These are phyloP conservation scores for Elaeis oleifera DNA, from an alignment of 202 grass and related monocot genomes.

Conservation along the genomic window DNA sequence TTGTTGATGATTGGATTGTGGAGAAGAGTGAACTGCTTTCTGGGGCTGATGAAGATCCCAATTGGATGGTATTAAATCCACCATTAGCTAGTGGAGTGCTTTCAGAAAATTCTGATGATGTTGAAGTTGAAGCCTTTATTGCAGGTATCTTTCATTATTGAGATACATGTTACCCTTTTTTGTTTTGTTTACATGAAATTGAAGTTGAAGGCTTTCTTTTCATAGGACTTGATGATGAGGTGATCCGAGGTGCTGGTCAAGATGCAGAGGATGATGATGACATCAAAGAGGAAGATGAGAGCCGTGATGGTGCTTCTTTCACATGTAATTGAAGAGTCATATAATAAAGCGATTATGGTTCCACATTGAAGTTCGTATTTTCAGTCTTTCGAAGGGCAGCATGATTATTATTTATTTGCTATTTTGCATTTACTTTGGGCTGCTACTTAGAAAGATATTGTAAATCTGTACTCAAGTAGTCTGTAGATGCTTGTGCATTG, in stretches of 20 bases:
- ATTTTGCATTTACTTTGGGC: too few relatives aligned
- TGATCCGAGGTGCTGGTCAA: conserved; percentile 61
- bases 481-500: too few relatives aligned
- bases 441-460: too few relatives aligned
- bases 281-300: conserved; percentile 30
- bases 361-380: too few relatives aligned
- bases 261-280: conserved; percentile 35
- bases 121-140: conserved; percentile 72
- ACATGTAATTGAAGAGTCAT: conserved; percentile 4
- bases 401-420: too few relatives aligned
- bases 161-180: too few relatives aligned
- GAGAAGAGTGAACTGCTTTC: conserved; percentile 48
- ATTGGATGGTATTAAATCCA: conserved; percentile 70
- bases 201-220: conserved; percentile 17
- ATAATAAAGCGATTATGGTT: background rate
- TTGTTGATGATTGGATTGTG: conserved; percentile 72
- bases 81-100: conserved; percentile 17
- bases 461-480: too few relatives aligned
- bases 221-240: conserved; percentile 67
- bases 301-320: conserved; percentile 7
- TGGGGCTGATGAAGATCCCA: conserved; percentile 30
- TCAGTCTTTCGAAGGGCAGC: too few relatives aligned
- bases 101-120: conserved; percentile 36
- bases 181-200: background rate
- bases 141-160: conserved; percentile 36